Evolutionary conservation across 2,329 filamentous ascomycete species (phyloP).

Genomic region (Exophiala lecanii-corni): DNA sequence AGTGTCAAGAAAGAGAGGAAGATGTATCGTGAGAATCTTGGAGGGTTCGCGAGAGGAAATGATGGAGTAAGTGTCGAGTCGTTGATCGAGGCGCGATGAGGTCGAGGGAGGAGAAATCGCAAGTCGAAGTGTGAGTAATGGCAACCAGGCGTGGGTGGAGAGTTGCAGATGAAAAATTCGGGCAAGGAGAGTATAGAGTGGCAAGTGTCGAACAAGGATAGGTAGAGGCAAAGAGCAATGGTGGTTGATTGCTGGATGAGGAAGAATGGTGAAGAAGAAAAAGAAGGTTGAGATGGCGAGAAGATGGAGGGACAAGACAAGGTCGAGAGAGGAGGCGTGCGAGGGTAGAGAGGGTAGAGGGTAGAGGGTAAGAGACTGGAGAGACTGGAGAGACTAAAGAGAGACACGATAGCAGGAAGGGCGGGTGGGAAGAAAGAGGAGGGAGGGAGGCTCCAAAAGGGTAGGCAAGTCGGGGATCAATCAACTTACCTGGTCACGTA

Average conservation of each 20-base stretch:
- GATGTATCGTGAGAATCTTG: too few species aligned
- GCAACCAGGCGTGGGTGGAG: too few species aligned
- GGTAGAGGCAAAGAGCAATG: background rate
- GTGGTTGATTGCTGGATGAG: background rate
- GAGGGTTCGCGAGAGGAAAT: too few species aligned
- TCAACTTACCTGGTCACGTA: too few species aligned
- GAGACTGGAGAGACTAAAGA: too few species aligned
- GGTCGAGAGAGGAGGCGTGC: conserved; percentile 1
- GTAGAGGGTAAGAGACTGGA: background rate
- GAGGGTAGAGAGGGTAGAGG: background rate
- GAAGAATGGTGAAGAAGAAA: conserved; percentile 8
- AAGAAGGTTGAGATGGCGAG: conserved; percentile 6
- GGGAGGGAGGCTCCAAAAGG: background rate
- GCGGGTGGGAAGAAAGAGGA: background rate
- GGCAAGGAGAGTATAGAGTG: too few species aligned
- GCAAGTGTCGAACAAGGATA: too few species aligned
- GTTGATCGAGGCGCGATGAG: conserved; percentile 8
- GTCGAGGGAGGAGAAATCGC: conserved; percentile 4
- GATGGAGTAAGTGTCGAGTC: too few species aligned
- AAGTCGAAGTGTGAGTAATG: background rate
- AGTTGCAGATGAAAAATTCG: too few species aligned
- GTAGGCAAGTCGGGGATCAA: background rate
- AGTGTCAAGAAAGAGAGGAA: too few species aligned
- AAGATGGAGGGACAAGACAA: conserved; percentile 17
- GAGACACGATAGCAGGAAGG: background rate